Conservation (phyloP, 352 stramenopile species). For the Phytophthora fragariae region DNA sequence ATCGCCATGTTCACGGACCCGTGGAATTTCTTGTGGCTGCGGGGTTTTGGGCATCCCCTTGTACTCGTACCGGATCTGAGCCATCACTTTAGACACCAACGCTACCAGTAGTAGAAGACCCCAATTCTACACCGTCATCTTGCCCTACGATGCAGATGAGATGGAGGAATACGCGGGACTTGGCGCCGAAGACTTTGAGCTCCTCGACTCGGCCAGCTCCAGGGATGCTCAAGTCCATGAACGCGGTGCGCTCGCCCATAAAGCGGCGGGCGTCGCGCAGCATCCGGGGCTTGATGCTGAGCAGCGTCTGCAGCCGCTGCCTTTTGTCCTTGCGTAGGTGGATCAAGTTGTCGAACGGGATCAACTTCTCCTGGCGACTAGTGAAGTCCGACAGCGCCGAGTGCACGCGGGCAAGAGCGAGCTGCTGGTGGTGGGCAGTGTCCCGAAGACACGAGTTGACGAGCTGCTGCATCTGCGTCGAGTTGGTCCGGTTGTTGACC, state of each 20-base stretch:
- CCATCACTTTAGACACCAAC: not conserved
- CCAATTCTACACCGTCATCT: slow-evolving; percentile 19
- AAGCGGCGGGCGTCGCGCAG: slow-evolving; percentile 36
- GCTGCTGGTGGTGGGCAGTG: slow-evolving; percentile 30
- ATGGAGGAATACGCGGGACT: slow-evolving; percentile 32
- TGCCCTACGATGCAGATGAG: slow-evolving; percentile 29
- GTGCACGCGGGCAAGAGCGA: slow-evolving; percentile 26
- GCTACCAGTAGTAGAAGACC: not conserved
- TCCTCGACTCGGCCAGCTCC: slow-evolving; percentile 29
- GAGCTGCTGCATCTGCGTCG: slow-evolving; percentile 41
- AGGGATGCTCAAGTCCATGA: slow-evolving; percentile 28
- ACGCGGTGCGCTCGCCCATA: slow-evolving; percentile 36
- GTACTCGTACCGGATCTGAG: slow-evolving; percentile 42
- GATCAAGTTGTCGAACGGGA: slow-evolving; percentile 40
- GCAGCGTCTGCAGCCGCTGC: slow-evolving; percentile 22
- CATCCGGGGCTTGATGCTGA: slow-evolving; percentile 21
- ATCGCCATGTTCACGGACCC: slow-evolving; percentile 59
- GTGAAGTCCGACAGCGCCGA: slow-evolving; percentile 39
- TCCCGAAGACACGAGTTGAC: slow-evolving; percentile 40
- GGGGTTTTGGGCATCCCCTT: slow-evolving; percentile 36
- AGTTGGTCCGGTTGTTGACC: slow-evolving; percentile 36
- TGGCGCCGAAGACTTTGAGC: slow-evolving; percentile 21
- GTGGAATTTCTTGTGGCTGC: slow-evolving; percentile 41
- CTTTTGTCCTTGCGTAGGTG: slow-evolving; percentile 26
- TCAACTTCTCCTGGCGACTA: slow-evolving; percentile 36